These are phyloP conservation scores for Phytophthora europaea DNA, from an alignment of 352 stramenopile genomes.

Conservation along the genomic window DNA sequence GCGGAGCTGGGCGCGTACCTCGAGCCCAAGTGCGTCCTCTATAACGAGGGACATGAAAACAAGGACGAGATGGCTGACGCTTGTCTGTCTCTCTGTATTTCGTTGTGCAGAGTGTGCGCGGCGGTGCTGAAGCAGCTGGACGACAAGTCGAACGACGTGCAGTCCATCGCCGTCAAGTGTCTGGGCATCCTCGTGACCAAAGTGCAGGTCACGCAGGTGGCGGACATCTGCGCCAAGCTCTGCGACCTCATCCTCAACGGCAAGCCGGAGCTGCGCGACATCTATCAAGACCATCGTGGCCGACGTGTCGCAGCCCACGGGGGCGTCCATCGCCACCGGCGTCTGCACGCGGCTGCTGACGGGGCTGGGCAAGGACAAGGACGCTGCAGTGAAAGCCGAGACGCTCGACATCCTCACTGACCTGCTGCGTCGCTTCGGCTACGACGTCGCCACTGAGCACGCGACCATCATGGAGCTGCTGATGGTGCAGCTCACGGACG, in stretches of 20 bases:
- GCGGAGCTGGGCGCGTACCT: slow-evolving; percentile 88
- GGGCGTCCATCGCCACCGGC: slow-evolving; percentile 81
- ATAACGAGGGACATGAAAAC: background rate
- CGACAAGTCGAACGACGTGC: slow-evolving; percentile 99
- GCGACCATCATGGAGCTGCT: slow-evolving; percentile 91
- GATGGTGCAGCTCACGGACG: slow-evolving; percentile 85
- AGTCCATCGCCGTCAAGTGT: slow-evolving; percentile 94
- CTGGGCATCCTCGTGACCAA: slow-evolving; percentile 98
- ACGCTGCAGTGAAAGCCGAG: slow-evolving; percentile 91
- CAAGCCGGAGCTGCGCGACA: slow-evolving; percentile 98
- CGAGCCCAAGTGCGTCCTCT: slow-evolving; percentile 78
- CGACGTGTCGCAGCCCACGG: slow-evolving; percentile 94
- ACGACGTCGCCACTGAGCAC: slow-evolving; percentile 89
- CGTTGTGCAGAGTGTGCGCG: slow-evolving; percentile 89
- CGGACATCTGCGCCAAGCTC: slow-evolving; percentile 98
- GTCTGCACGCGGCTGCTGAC: slow-evolving; percentile 77
- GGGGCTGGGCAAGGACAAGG: slow-evolving; percentile 72
- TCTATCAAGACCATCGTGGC: slow-evolving; percentile 99
- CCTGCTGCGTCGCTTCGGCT: slow-evolving; percentile 96
- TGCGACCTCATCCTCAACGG: slow-evolving; percentile 97
- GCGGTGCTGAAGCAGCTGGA: slow-evolving; percentile 97
- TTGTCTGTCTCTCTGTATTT: background rate
- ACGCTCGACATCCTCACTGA: slow-evolving; percentile 98
- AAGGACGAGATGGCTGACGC: slow-evolving; percentile 1
- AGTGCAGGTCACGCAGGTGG: slow-evolving; percentile 95